Evolutionary conservation across 2,329 filamentous ascomycete species (phyloP).

Genomic region (Curvularia sp.): DNA sequence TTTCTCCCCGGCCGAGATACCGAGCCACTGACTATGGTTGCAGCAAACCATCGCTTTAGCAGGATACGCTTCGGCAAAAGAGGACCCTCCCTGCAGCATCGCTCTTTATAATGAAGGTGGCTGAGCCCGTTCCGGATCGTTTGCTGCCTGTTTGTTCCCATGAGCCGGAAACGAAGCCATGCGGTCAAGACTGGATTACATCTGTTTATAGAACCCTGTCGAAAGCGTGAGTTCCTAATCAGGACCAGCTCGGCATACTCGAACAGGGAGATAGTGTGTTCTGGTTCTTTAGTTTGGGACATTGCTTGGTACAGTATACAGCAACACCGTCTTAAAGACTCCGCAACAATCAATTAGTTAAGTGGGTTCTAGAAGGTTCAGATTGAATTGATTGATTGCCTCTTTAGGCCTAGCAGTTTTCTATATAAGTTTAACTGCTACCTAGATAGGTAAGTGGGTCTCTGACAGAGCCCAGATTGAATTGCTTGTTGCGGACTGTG

Average conservation of each 20-base stretch:
- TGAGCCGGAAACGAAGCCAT: constrained; percentile 9
- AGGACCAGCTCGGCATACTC: background rate
- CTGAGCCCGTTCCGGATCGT: constrained; percentile 5
- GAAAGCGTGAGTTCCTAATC: background rate
- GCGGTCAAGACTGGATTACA: constrained; percentile 7
- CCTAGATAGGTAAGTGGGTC: background rate
- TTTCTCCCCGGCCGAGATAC: constrained; percentile 8
- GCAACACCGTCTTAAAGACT: background rate
- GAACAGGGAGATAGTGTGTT: background rate
- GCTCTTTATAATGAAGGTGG: constrained; percentile 6
- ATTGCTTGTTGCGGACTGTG: background rate
- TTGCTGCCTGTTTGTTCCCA: constrained; percentile 7
- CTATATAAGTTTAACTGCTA: background rate
- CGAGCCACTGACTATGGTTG: constrained; percentile 7
- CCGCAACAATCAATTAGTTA: constrained; percentile 1
- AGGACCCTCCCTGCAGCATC: constrained; percentile 1
- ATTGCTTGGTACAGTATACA: background rate
- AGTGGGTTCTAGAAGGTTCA: constrained; percentile 3
- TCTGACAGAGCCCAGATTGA: background rate
- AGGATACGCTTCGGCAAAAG: constrained; percentile 4
- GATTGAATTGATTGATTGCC: too few relatives aligned
- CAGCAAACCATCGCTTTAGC: constrained; percentile 11
- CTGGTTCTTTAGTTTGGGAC: background rate
- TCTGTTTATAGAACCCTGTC: constrained; percentile 8
- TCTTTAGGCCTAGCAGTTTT: constrained; percentile 2